Conservation (phyloP, 495 filamentous ascomycete species). For the Patellaria atrata region DNA sequence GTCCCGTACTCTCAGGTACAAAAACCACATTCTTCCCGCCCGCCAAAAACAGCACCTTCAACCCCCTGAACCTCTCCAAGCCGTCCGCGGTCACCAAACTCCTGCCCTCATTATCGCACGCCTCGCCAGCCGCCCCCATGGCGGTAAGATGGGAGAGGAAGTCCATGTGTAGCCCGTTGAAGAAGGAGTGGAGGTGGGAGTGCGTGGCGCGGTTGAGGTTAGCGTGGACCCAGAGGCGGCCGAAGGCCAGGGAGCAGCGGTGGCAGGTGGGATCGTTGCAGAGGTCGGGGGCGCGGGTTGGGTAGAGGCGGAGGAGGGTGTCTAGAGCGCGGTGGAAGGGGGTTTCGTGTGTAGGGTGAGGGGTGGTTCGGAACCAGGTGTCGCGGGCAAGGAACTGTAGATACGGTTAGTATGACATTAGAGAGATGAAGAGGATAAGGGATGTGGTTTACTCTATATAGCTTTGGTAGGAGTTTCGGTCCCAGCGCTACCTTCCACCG, state of each 20-base stretch:
- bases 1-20: slow-evolving; percentile 41
- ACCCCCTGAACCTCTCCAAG: slow-evolving; percentile 34
- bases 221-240: slow-evolving; percentile 43
- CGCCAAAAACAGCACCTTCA: slow-evolving; percentile 44
- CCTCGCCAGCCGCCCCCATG: slow-evolving; percentile 38
- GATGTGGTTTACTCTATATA: slow-evolving; percentile 26
- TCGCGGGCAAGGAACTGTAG: too few relatives aligned
- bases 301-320: slow-evolving; percentile 45
- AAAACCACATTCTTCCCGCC: slow-evolving; percentile 48
- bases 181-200: slow-evolving; percentile 44
- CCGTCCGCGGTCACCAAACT: slow-evolving; percentile 35
- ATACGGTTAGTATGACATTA: slow-evolving; percentile 2
- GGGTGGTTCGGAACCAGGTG: slow-evolving; percentile 40
- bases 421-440: neutral
- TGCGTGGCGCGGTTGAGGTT: slow-evolving; percentile 53
- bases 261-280: slow-evolving; percentile 50
- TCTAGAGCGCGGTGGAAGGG: slow-evolving; percentile 39
- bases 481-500: slow-evolving; percentile 39
- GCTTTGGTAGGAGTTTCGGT: slow-evolving; percentile 33
- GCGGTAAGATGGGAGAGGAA: slow-evolving; percentile 42
- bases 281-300: slow-evolving; percentile 40
- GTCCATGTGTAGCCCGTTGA: slow-evolving; percentile 47
- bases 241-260: slow-evolving; percentile 44
- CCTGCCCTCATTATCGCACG: slow-evolving; percentile 33
- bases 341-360: slow-evolving; percentile 32